A percentile compares a stretch with the other conserved stretches of the same genome.
These are phyloP conservation scores for Amanita rimosa DNA, from an alignment of 768 basidiomycete genomes.

Conservation along the genomic window DNA sequence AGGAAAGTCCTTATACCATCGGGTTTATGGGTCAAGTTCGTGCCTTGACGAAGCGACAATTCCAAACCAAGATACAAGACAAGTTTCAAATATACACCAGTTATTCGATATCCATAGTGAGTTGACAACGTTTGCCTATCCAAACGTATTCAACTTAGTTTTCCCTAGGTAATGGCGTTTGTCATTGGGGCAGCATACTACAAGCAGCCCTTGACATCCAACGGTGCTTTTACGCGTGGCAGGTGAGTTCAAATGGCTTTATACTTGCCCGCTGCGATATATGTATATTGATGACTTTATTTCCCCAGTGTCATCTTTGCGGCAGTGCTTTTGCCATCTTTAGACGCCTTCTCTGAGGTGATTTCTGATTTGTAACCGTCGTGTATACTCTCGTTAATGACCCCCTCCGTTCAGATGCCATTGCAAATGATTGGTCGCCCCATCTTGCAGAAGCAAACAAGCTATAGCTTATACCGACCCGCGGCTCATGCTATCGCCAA, in stretches of 20 bases:
- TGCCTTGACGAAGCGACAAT: constrained; percentile 61
- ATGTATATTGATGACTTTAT: not conserved
- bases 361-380: constrained; percentile 9
- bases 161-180: constrained; percentile 38
- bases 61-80: constrained; percentile 66
- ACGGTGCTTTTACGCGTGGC: constrained; percentile 82
- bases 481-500: constrained; percentile 56
- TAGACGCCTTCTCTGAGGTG: constrained; percentile 68
- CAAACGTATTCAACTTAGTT: not conserved
- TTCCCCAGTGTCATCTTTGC: constrained; percentile 53
- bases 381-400: not conserved
- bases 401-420: constrained; percentile 37
- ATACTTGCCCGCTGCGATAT: not conserved
- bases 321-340: constrained; percentile 51
- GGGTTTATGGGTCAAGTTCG: constrained; percentile 66
- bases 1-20: constrained; percentile 75
- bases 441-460: constrained; percentile 58
- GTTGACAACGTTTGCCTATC: constrained; percentile 13
- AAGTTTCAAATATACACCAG: constrained; percentile 68
- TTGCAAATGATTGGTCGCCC: constrained; percentile 74
- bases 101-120: constrained; percentile 46
- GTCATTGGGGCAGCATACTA: constrained; percentile 69
- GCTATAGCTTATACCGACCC: constrained; percentile 56
- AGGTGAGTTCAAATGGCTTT: constrained; percentile 26
- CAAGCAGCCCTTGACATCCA: constrained; percentile 58